Evolutionary conservation across 2,329 filamentous ascomycete genomes (phyloP), one percentile per base, ranked within the genome.

Genomic region (Aspergillus novofumigatus): DNA sequence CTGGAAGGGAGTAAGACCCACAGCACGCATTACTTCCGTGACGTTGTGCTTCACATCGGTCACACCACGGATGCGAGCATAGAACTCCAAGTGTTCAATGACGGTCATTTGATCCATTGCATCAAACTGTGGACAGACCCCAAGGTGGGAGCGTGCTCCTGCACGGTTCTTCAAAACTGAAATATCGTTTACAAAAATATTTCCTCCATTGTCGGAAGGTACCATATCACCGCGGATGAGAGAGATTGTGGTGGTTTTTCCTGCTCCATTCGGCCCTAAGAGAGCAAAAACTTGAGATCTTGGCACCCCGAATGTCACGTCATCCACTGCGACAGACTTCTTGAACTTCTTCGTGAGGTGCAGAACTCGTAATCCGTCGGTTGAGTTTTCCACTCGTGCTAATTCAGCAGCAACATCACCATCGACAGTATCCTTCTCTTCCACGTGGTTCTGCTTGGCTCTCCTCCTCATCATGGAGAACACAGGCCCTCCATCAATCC

Each of bases 41-140:
- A 96, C 91, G 63, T 96, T 95, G 72, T 91, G 83, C 20, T 87
- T 79, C 1, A 94, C 80, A 61, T 93, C 83, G 0, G 83, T 74
- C 8, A 97, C 87, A 38, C 93, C 92, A 11, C 92, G 85, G 10
- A 93, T 86, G 51, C 87, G 85, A 4, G 92, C 93, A 70, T 97
- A 97, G 77, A 97, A 96, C 51, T 83, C 78, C 2, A 97, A 81
- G 66, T 96, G 92, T 69, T 97, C 92, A 1, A 85, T 77, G 0
- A 95, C 91, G 0, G 92, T 95, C 90, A 97, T 92, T 53, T 87
- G 83, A 72, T 97, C 93, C 77, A 96, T 88, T 8, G 92, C 92
- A 68, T 92, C 89, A 64, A 89, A 88, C 72, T 92, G 92, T 0
- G 93, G 92, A 66, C 92, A 97, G 0, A 97, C 92, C n/a, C 93